Base-by-base conservation (phyloP, 495 filamentous ascomycete species). In the Xylaria telfairii region DNA sequence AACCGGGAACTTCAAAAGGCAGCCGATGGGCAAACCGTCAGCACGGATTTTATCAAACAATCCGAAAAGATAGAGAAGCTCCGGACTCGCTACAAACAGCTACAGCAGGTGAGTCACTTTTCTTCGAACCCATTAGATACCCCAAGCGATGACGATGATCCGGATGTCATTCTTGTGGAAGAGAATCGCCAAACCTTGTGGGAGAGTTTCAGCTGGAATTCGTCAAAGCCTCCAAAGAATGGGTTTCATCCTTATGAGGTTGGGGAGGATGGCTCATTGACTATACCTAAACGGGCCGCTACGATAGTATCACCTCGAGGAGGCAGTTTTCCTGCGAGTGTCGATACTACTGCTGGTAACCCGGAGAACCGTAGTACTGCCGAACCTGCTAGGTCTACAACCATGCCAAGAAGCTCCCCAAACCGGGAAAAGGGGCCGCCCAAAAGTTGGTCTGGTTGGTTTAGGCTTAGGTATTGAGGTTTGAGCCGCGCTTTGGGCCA, bases 61-160 rank as follows among this genome's bases (percentile, higher is more conserved):
- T 76, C 76, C 59, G 84, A 86, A 59, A 84, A 85, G 76, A 83
- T 82, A 59, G 84, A 86, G 71, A 86, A 85, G 75, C 80, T 85
- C 37, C 80, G 81, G 65, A 71, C 79, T 17, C 81, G 82, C 39
- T 78, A 84, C 68, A 82, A 81, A 75, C 80, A 84, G 71, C 80
- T 83, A 76, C 79, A 84, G 37, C 81, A 85, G 81, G 84, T 85
- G 74, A 80, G 82, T 79, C 30, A 6, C 61, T 64, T 68, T 69
- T 61, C 65, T 60, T 59, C 30, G 59, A 3, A 24, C 21, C 69
- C 62, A 30, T 30, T 15, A 37, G 53, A 62, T 37, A 19, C 34
- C 4, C 26, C 65, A 12, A 68, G 70, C 19, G 72, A 73, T 34
- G 71, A 71, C 17, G 72, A 71, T 34, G 69, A 72, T 42, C 34